Conservation (phyloP, 2,329 filamentous ascomycete genomes). For the Coniochaeta sp. region DNA sequence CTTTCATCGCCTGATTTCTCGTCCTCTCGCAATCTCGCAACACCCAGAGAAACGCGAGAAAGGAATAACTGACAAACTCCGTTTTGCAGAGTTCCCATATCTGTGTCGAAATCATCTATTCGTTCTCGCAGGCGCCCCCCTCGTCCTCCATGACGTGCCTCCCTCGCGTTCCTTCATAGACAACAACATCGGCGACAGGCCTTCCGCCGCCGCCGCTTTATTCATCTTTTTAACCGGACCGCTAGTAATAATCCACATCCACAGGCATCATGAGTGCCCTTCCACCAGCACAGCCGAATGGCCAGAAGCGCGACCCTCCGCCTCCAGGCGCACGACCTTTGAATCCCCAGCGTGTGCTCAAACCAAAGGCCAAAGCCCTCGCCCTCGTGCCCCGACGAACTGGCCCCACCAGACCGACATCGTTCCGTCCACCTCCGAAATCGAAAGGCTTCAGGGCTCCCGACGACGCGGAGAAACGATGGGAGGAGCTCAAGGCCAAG, state of each 20-base stretch:
- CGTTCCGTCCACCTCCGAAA: conserved; percentile 9
- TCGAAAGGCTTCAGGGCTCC: conserved; percentile 12
- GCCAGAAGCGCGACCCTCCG: conserved; percentile 5
- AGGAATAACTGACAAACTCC: no score
- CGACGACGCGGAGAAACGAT: conserved; percentile 12
- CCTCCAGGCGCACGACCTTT: conserved; percentile 7
- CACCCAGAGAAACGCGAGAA: background rate
- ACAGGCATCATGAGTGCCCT: background rate
- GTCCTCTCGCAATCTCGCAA: background rate
- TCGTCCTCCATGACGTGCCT: conserved; percentile 7
- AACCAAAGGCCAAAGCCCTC: conserved; percentile 43
- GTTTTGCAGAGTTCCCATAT: background rate
- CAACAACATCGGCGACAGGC: background rate
- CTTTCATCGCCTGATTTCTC: background rate
- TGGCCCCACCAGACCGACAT: conserved; percentile 23
- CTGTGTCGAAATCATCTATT: background rate
- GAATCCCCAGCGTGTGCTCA: conserved; percentile 34
- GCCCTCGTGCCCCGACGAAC: conserved; percentile 52
- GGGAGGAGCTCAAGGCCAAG: conserved; percentile 26
- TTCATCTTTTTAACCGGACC: background rate
- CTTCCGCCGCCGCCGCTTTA: background rate
- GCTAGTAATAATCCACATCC: background rate
- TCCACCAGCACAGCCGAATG: background rate
- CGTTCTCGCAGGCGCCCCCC: background rate
- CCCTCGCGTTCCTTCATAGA: background rate